Evolutionary conservation across 805 yeast genomes (phyloP), one percentile per base, ranked within the genome.

Genomic region (Zygosaccharomyces bisporus): DNA sequence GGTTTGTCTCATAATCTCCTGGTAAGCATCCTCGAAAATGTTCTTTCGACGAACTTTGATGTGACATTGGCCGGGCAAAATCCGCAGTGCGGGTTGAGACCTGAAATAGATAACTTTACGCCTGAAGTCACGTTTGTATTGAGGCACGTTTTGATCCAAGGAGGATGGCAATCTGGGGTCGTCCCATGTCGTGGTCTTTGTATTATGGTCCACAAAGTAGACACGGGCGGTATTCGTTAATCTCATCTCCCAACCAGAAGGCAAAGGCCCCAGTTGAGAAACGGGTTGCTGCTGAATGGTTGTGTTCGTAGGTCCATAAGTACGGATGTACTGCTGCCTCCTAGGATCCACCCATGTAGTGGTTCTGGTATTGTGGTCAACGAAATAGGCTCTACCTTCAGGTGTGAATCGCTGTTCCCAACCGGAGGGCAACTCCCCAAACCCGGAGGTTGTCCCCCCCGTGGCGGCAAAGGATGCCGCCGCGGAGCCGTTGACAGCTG

Each of bases 261-360:
- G 99, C 61, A 93, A 74, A 43, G 99, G 99, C 13, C 99, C 99
- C 67, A 93, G 75, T 63, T 95, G 98, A 34, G 95, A 85, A 9
- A 93, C 96, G 23, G 98, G 96, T 72, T 93, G 99, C 58, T 93
- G 98, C 70, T 90, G 96, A 55, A 91, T 88, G 16, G 96, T 88
- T 4, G 96, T 84, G 58, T 80, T 70, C 50, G 76, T 74, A 68
- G 77, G 90, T 20, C 96, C 98, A 66, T 86, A 89, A 50, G 95
- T 88, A 65, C 97, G 84, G 57, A 93, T 93, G 67, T 88, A 93
- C 71, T 93, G 99, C 70, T 93, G 99, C 68, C 99, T 81, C 69
- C 99, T 80, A 53, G 99, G 99, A 67, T 93, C 99, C 37, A 93
- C 99, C 99, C 99, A 93, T 9, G 99, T 93, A 3, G 99, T 93